Evolutionary conservation across 2,329 filamentous ascomycete species (phyloP).

Genomic region (Aspergillus sp.): DNA sequence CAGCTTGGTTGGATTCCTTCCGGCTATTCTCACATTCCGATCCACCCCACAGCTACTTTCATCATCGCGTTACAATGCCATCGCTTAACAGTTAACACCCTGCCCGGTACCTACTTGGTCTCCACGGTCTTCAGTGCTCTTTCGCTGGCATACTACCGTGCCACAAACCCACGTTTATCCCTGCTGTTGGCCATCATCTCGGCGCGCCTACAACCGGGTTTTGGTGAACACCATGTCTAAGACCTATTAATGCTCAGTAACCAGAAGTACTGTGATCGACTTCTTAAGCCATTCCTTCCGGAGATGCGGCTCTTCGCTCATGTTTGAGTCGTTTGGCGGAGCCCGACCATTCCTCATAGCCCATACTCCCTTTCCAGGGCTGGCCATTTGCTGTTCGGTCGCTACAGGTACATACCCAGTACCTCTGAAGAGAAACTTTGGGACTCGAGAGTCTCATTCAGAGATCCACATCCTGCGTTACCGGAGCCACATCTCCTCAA

Average conservation of each 20-base stretch:
- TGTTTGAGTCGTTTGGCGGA: conserved; percentile 11
- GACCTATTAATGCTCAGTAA: conserved; percentile 3
- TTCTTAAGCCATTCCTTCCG: background rate
- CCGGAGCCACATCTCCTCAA: conserved; percentile 34
- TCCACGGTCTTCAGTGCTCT: background rate
- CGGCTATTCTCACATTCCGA: conserved; percentile 16
- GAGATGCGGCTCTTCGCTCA: background rate
- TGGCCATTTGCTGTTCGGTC: background rate
- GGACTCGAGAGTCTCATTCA: background rate
- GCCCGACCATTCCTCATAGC: background rate
- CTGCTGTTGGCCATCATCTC: background rate
- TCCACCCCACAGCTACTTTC: conserved; percentile 8
- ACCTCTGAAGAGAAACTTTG: background rate
- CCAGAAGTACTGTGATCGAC: background rate
- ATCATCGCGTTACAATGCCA: conserved; percentile 19
- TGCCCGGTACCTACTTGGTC: background rate
- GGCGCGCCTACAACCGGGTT: background rate
- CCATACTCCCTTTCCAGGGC: background rate
- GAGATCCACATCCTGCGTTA: conserved; percentile 5
- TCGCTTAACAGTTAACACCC: background rate
- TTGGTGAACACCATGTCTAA: conserved; percentile 13
- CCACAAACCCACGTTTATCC: conserved; percentile 3
- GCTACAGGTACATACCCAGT: background rate
- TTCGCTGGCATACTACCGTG: conserved; percentile 19
- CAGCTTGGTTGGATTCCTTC: conserved; percentile 2